A percentile compares a stretch with the other conserved stretches of the same genome.
Evolutionary conservation across 2,329 filamentous ascomycete species (phyloP).

Genomic region (Zymoseptoria crescenta): DNA sequence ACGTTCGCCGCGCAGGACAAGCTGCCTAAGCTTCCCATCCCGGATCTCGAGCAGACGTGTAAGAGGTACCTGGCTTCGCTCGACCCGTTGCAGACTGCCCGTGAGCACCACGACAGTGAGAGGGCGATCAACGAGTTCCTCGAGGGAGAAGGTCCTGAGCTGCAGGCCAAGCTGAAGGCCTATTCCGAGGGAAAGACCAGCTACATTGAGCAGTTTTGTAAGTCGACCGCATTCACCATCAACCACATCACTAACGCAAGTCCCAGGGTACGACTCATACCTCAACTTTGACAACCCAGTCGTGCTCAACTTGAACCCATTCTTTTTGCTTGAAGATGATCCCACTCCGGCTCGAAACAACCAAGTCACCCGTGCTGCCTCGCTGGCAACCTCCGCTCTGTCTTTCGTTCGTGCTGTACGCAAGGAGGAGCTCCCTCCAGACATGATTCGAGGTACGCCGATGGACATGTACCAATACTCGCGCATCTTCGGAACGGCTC

Average conservation of each 20-base stretch:
- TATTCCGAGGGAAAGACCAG: slow-evolving; percentile 88
- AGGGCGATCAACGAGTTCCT: slow-evolving; percentile 78
- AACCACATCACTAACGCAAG: slow-evolving; percentile 1
- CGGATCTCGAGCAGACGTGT: slow-evolving; percentile 71
- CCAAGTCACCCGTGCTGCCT: slow-evolving; percentile 89
- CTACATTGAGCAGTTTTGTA: slow-evolving; percentile 99
- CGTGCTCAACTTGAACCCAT: slow-evolving; percentile 93
- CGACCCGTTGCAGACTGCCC: slow-evolving; percentile 67
- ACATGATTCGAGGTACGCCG: slow-evolving; percentile 73
- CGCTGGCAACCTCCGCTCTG: slow-evolving; percentile 79
- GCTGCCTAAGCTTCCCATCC: slow-evolving; percentile 86
- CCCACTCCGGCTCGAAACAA: slow-evolving; percentile 94
- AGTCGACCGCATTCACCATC: slow-evolving; percentile 31
- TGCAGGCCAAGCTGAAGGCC: slow-evolving; percentile 82
- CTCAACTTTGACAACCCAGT: slow-evolving; percentile 97
- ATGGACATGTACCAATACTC: slow-evolving; percentile 99
- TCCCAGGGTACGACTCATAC: slow-evolving; percentile 92
- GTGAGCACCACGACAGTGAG: slow-evolving; percentile 77
- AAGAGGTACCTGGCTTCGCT: slow-evolving; percentile 72
- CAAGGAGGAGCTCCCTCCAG: slow-evolving; percentile 84
- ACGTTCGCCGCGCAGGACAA: slow-evolving; percentile 86
- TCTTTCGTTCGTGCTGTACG: slow-evolving; percentile 89
- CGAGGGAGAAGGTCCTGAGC: slow-evolving; percentile 66
- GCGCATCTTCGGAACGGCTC: slow-evolving; percentile 84
- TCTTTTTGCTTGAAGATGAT: slow-evolving; percentile 95